Conservation (phyloP, 306 rosid species). For the Fagus sylvatica region DNA sequence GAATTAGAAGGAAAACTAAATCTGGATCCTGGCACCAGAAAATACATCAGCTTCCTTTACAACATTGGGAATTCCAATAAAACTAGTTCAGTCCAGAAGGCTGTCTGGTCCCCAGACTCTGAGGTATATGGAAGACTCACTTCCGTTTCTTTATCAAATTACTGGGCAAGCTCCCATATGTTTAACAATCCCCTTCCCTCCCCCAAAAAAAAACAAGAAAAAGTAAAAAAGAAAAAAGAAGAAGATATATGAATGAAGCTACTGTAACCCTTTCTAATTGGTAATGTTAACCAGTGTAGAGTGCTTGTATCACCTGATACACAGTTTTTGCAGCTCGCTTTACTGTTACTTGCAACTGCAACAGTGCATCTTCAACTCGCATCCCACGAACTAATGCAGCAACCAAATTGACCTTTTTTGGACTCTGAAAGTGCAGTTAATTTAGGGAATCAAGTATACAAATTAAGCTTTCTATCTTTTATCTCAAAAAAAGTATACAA, state of each 20-base stretch:
- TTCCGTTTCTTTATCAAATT: neutral
- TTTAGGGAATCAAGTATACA: neutral
- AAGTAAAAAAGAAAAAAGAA: neutral
- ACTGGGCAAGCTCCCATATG: neutral
- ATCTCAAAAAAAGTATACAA: neutral
- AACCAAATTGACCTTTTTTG: slow-evolving; percentile 93
- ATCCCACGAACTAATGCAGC: slow-evolving; percentile 94
- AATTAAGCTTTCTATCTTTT: no score
- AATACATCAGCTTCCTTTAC: neutral
- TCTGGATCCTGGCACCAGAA: neutral
- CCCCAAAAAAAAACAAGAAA: neutral
- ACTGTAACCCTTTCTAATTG: slow-evolving; percentile 5
- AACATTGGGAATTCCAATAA: neutral
- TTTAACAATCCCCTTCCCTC: neutral
- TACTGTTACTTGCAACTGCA: slow-evolving; percentile 83
- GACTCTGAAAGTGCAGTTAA: slow-evolving; percentile 54
- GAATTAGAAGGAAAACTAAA: neutral
- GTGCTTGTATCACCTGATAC: slow-evolving; percentile 61
- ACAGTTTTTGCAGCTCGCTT: slow-evolving; percentile 96
- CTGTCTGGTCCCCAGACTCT: neutral
- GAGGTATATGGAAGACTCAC: neutral
- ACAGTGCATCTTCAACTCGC: slow-evolving; percentile 96
- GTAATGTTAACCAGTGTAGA: slow-evolving; percentile 11
- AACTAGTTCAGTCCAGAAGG: neutral
- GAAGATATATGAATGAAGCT: slow-evolving; percentile 9